These are phyloP conservation scores for Solanum rostratum DNA, from an alignment of 257 asterid species.

Conservation along the genomic window DNA sequence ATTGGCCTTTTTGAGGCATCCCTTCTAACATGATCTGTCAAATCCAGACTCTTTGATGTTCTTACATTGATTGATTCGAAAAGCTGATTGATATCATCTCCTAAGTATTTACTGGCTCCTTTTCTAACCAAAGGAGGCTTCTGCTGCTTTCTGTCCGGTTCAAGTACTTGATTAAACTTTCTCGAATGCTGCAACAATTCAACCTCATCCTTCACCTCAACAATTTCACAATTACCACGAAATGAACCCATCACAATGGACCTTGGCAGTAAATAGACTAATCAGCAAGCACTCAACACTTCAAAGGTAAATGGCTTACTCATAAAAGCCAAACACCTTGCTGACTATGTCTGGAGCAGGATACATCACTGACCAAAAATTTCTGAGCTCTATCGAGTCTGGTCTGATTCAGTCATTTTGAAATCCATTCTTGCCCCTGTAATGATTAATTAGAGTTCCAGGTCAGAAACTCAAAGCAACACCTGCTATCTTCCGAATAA, in stretches of 20 bases:
- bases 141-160: constrained; percentile 12
- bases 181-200: constrained; percentile 8
- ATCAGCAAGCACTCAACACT: constrained; percentile 8
- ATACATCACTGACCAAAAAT: not conserved
- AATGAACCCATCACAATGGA: constrained; percentile 40
- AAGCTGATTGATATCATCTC: constrained; percentile 41
- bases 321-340: not conserved
- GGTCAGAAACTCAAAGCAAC: not conserved
- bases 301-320: not conserved
- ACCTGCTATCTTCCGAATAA: not conserved
- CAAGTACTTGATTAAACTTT: constrained; percentile 3
- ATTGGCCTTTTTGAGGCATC: constrained; percentile 69
- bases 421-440: not conserved
- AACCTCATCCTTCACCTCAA: constrained; percentile 46
- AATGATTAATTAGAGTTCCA: not conserved
- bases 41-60: constrained; percentile 35
- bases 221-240: constrained; percentile 49
- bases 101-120: constrained; percentile 15
- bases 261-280: not conserved
- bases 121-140: constrained; percentile 29
- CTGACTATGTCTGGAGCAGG: not conserved
- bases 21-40: constrained; percentile 23
- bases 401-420: not conserved
- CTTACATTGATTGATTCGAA: constrained; percentile 34
- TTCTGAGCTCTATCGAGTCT: not conserved